A percentile compares a stretch with the other conserved stretches of the same genome.
Conservation (phyloP, 306 rosid species). For the Phaseolus lunatus region DNA sequence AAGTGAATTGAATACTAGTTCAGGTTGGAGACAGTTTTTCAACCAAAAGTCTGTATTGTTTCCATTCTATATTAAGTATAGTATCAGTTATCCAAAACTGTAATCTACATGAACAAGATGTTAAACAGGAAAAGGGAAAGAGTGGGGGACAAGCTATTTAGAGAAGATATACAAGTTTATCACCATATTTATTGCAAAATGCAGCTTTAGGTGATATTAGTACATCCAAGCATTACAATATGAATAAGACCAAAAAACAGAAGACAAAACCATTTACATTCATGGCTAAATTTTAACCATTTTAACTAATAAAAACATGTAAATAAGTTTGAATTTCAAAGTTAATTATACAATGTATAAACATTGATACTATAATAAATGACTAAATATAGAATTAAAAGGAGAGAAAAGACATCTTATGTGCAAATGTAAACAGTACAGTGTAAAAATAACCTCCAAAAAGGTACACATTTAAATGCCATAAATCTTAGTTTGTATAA, state of each 20-base stretch:
- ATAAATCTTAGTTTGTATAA: neutral
- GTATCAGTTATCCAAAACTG: neutral
- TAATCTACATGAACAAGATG: neutral
- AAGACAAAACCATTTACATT: neutral
- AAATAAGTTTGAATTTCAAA: neutral
- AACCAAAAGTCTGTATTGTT: neutral
- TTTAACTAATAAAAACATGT: neutral
- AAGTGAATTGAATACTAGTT: neutral
- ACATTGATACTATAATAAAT: slow-evolving; percentile 7
- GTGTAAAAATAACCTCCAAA: slow-evolving; percentile 9
- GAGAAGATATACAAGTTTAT: neutral
- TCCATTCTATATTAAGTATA: neutral
- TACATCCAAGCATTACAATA: slow-evolving; percentile 19
- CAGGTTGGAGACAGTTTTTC: neutral
- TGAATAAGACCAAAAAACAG: slow-evolving; percentile 12
- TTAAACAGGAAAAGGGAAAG: neutral
- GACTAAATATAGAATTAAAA: neutral
- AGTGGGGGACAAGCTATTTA: neutral
- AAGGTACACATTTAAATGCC: neutral
- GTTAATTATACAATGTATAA: neutral
- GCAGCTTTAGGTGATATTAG: neutral
- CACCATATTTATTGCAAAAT: neutral
- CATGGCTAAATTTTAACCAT: neutral
- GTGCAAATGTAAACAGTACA: no score
- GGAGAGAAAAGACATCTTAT: neutral